These are phyloP conservation scores for barley (Hordeum vulgare) DNA, from an alignment of 176 grass and related monocot genomes.

Conservation along the genomic window DNA sequence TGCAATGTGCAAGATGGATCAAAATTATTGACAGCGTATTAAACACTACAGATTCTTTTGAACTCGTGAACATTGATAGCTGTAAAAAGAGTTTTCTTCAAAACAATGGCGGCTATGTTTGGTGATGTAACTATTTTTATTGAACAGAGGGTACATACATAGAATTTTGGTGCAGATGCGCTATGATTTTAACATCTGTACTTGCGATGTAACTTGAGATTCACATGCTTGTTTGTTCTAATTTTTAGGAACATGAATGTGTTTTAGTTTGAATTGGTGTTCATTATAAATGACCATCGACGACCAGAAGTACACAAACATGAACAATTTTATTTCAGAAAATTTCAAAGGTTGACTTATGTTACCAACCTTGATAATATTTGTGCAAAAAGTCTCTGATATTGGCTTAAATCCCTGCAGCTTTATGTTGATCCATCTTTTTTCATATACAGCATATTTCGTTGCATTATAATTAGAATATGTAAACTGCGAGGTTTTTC, in stretches of 20 bases:
- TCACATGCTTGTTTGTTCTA: neutral
- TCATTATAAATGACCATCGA: neutral
- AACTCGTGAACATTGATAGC: neutral
- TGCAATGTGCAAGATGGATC: neutral
- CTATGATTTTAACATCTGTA: neutral
- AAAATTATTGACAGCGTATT: neutral
- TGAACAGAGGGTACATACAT: neutral
- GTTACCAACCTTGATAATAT: neutral
- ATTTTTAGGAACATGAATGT: neutral
- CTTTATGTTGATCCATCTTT: neutral
- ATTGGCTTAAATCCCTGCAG: neutral
- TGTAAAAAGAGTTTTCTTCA: neutral
- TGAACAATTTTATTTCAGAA: neutral
- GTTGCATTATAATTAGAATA: neutral
- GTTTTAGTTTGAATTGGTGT: neutral
- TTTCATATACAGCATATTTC: neutral
- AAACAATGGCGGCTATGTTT: neutral
- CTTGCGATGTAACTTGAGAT: neutral
- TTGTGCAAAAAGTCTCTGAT: neutral
- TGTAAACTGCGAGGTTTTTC: neutral
- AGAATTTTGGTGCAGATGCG: neutral
- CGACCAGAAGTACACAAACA: neutral
- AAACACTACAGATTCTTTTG: neutral
- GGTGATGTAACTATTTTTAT: neutral
- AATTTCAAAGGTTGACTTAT: neutral